Percentiles rank a stretch among this genome's conserved stretches.
phyloP scores from a whole-genome alignment of 192 early-diverging fungal genomes.

The Coemansia umbellata region DNA sequence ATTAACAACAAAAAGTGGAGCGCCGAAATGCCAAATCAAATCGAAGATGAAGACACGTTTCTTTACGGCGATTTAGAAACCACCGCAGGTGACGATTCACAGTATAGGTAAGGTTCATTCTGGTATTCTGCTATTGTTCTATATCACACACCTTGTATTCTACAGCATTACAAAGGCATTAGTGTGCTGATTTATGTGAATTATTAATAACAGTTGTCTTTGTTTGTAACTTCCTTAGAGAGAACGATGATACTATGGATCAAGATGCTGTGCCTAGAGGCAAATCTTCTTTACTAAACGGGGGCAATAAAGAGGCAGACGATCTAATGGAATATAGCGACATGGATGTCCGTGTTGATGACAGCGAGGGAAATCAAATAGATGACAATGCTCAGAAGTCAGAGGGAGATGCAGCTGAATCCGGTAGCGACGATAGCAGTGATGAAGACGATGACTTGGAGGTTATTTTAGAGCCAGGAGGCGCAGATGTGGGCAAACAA shows the following conservation, averaged over 20 bases:
- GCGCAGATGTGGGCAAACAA: conserved; percentile 5
- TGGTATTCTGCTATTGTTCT: too few species aligned
- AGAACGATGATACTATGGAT: too few species aligned
- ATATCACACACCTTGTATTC: too few species aligned
- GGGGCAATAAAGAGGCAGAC: too few species aligned
- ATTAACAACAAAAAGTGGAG: too few species aligned
- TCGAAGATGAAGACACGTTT: conserved; percentile 45
- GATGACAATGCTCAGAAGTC: not conserved
- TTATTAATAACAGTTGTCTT: too few species aligned
- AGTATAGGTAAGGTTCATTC: not conserved
- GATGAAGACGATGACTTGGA: conserved; percentile 36
- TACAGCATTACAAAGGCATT: too few species aligned
- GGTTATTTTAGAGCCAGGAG: conserved; percentile 43
- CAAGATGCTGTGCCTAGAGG: too few species aligned
- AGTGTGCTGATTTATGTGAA: too few species aligned
- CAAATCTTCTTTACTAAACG: too few species aligned
- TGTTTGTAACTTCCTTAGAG: too few species aligned
- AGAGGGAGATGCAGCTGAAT: not conserved
- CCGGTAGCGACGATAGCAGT: not conserved
- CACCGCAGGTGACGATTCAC: not conserved
- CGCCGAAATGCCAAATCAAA: conserved; percentile 12
- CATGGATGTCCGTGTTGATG: not conserved
- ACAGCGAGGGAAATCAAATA: not conserved
- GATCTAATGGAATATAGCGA: not conserved
- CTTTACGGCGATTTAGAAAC: conserved; percentile 36